These are phyloP conservation scores for Phytophthora quininea DNA, from an alignment of 352 stramenopile genomes.

Conservation along the genomic window DNA sequence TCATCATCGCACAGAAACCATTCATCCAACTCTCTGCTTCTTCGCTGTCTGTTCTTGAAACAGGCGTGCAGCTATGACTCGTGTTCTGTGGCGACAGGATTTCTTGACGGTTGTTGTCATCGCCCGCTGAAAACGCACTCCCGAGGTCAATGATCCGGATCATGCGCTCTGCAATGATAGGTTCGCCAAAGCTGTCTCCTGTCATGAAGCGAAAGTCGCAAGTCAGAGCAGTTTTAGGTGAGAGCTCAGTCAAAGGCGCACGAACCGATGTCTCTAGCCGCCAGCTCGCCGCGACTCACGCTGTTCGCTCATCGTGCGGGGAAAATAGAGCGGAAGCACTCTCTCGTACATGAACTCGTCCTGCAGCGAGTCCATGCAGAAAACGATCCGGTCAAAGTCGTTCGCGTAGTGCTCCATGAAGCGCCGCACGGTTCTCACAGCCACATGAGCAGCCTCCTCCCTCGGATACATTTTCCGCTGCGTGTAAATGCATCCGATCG, in stretches of 20 bases:
- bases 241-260: background rate
- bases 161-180: conserved; percentile 81
- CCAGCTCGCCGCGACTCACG: conserved; percentile 32
- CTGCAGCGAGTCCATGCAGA: conserved; percentile 68
- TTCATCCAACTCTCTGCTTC: conserved; percentile 54
- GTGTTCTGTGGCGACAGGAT: background rate
- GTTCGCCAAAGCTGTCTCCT: conserved; percentile 77
- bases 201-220: background rate
- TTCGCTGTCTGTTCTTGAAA: conserved; percentile 4
- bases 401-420: conserved; percentile 78
- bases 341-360: conserved; percentile 70
- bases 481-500: conserved; percentile 81
- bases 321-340: conserved; percentile 80
- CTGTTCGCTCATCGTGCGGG: conserved; percentile 48
- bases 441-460: conserved; percentile 81
- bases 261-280: conserved; percentile 46
- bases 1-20: conserved; percentile 65
- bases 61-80: background rate
- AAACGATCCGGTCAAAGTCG: conserved; percentile 65
- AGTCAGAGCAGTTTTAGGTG: background rate
- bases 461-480: conserved; percentile 77
- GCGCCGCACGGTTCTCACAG: conserved; percentile 64
- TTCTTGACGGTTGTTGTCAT: conserved; percentile 12
- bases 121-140: conserved; percentile 9
- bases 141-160: conserved; percentile 65